A percentile compares a stretch with the other conserved stretches of the same genome.
phyloP scores from a whole-genome alignment of 345 rosid genomes.

The Eucalyptus sp. region DNA sequence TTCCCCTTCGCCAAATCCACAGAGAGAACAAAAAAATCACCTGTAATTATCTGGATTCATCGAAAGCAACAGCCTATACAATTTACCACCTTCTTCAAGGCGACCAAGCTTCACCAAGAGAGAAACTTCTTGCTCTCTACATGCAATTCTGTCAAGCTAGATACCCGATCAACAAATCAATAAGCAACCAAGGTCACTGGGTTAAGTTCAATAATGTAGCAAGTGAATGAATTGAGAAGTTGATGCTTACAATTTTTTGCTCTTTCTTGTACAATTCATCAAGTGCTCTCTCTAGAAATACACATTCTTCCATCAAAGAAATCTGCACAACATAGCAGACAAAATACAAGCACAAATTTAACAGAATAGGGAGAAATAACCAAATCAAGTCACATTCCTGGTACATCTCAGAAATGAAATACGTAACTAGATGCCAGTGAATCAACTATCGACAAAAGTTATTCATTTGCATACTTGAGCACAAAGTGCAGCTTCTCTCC shows the following conservation, averaged over 20 bases:
- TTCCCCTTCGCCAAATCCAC: neutral
- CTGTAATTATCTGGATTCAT: constrained; percentile 98
- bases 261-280: constrained; percentile 72
- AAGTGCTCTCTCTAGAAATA: constrained; percentile 56
- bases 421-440: neutral
- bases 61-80: constrained; percentile 61
- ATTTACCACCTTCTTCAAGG: constrained; percentile 65
- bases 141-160: constrained; percentile 82
- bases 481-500: neutral
- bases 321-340: constrained; percentile 28
- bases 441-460: neutral
- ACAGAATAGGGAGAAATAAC: neutral
- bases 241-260: constrained; percentile 60
- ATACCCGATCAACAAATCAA: constrained; percentile 3
- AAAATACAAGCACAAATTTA: neutral
- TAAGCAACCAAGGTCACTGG: neutral
- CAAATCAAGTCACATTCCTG: neutral
- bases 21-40: constrained; percentile 13
- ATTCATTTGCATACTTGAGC: neutral
- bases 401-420: neutral
- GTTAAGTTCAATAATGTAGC: neutral
- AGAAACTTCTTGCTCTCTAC: constrained; percentile 84
- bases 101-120: constrained; percentile 66
- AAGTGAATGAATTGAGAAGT: neutral
- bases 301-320: constrained; percentile 85